These are phyloP conservation scores for Aspergillus nanangensis DNA, from an alignment of 495 filamentous ascomycete species.

Conservation along the genomic window DNA sequence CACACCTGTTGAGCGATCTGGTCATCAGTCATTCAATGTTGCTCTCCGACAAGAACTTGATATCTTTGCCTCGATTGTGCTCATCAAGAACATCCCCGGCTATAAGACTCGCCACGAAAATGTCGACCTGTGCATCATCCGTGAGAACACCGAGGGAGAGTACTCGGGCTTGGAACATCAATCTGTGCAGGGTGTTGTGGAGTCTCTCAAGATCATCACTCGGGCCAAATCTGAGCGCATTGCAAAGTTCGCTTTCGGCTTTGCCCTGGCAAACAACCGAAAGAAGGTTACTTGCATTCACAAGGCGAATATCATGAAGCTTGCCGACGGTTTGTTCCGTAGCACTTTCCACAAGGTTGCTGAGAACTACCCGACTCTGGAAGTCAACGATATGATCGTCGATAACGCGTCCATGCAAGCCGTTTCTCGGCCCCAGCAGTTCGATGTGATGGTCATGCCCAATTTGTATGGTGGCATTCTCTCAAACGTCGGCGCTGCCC, in stretches of 20 bases:
- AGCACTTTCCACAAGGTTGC: constrained; percentile 91
- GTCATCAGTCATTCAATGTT: constrained; percentile 99
- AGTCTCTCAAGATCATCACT: constrained; percentile 99
- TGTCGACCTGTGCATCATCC: constrained; percentile 97
- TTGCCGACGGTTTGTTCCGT: constrained; percentile 97
- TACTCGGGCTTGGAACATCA: constrained; percentile 99
- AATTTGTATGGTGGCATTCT: constrained; percentile 98
- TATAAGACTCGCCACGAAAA: constrained; percentile 95
- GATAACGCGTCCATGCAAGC: constrained; percentile 99
- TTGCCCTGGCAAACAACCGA: constrained; percentile 95
- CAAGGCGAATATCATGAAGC: constrained; percentile 99
- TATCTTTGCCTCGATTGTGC: constrained; percentile 96
- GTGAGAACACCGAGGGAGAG: constrained; percentile 99
- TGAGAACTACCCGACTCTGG: constrained; percentile 87
- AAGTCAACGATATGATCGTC: constrained; percentile 98
- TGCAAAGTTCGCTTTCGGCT: constrained; percentile 96
- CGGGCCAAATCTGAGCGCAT: constrained; percentile 98
- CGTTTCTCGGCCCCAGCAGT: constrained; percentile 92
- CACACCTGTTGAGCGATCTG: constrained; percentile 93
- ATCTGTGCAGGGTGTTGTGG: constrained; percentile 92
- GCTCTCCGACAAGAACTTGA: constrained; percentile 97
- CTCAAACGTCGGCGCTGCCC: constrained; percentile 96
- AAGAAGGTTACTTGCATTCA: constrained; percentile 99
- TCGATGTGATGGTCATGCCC: constrained; percentile 99
- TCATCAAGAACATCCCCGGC: constrained; percentile 99